phyloP scores from a whole-genome alignment of 108 stramenopile species.

The Aurantiochytrium sp. region DNA sequence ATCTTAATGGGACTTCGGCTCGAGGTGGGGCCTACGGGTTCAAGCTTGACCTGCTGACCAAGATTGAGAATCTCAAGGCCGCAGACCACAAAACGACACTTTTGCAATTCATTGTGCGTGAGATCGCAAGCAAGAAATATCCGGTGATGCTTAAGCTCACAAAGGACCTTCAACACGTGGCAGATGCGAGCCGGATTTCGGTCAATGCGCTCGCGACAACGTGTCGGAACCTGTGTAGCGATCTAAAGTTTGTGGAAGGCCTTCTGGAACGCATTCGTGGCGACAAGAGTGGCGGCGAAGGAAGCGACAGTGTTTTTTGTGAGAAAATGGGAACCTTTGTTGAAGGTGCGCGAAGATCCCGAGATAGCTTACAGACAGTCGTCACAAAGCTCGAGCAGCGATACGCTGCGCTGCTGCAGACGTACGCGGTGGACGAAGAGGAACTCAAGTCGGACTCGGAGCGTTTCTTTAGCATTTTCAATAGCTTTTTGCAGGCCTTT shows the following conservation, averaged over 20 bases:
- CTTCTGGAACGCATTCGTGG: not conserved
- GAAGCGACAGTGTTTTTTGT: not conserved
- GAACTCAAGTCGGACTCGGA: not conserved
- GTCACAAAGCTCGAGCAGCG: not conserved
- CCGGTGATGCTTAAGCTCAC: not conserved
- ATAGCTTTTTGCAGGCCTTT: not conserved
- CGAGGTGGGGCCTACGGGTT: slow-evolving; percentile 33
- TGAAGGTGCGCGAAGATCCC: not conserved
- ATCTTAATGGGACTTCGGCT: slow-evolving; percentile 23
- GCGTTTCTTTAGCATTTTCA: not conserved
- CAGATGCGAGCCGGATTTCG: not conserved
- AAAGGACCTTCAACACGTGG: not conserved
- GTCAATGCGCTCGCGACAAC: not conserved
- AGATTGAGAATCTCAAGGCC: slow-evolving; percentile 26
- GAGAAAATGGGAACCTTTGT: not conserved
- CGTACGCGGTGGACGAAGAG: not conserved
- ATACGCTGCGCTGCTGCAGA: not conserved
- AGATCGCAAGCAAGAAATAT: not conserved
- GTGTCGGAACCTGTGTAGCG: not conserved
- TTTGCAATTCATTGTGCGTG: slow-evolving; percentile 3
- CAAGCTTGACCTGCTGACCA: slow-evolving; percentile 32
- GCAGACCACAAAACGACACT: not conserved
- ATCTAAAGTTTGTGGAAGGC: not conserved
- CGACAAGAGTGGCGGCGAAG: not conserved
- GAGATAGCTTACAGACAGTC: not conserved